Evolutionary conservation across 1,139 yeast species (phyloP).

Genomic region (Protomyces pachydermus): DNA sequence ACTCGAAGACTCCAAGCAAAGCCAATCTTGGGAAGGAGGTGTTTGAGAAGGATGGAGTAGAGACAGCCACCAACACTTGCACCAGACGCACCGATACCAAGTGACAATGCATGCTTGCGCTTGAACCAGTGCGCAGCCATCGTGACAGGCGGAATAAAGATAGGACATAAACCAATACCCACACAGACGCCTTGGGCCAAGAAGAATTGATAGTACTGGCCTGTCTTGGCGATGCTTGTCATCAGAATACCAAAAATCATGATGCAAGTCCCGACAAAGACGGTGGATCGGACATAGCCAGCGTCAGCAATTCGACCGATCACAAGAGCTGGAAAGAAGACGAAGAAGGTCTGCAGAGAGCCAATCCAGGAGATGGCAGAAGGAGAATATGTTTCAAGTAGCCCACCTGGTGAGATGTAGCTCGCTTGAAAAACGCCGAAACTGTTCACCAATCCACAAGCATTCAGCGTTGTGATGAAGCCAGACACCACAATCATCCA

Average conservation of each 20-base stretch:
- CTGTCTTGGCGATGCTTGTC: constrained; percentile 46
- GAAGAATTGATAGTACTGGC: constrained; percentile 50
- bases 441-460: constrained; percentile 34
- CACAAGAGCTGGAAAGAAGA: constrained; percentile 53
- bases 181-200: constrained; percentile 31
- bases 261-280: constrained; percentile 47
- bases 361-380: constrained; percentile 62
- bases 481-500: constrained; percentile 38
- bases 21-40: constrained; percentile 37
- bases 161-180: constrained; percentile 30
- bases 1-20: constrained; percentile 40
- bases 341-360: constrained; percentile 51
- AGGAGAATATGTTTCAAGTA: constrained; percentile 43
- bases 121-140: constrained; percentile 30
- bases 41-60: constrained; percentile 37
- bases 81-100: constrained; percentile 32
- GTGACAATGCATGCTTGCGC: constrained; percentile 28
- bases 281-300: constrained; percentile 35
- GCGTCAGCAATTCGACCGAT: constrained; percentile 58
- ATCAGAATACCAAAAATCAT: constrained; percentile 51
- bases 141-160: constrained; percentile 31
- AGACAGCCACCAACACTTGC: constrained; percentile 38
- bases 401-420: constrained; percentile 43
- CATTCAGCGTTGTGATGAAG: constrained; percentile 34
- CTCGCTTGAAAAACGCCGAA: constrained; percentile 50